Evolutionary conservation across 768 basidiomycete species (phyloP), one percentile per base, ranked within the genome.

Genomic region (Crassisporium funariophilum): DNA sequence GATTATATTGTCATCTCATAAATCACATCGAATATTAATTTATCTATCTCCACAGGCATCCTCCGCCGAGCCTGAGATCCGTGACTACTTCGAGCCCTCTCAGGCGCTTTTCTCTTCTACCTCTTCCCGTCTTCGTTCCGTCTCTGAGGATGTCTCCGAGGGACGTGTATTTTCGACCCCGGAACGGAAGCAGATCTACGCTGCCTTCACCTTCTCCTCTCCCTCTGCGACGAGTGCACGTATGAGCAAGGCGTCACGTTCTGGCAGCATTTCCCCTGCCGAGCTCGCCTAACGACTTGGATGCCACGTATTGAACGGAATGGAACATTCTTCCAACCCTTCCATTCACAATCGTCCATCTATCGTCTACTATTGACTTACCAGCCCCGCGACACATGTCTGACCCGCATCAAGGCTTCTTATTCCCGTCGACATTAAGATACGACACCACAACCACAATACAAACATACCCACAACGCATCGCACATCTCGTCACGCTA

Each of bases 131-230:
- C 42, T 50, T 35, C 46, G 52, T 44, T 54, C 57, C 23, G 53
- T 60, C 10, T 62, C 69, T 20, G 59, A 65, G 35, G 63, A 61
- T 21, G 56, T 56, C 15, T 42, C 62, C 3, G 69, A 67, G 36
- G 46, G 62, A 43, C 69, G 63, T 44, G 62, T 70, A n/a, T 82
- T 88, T 53, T 81, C 83, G 13, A 88, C 88, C 4, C 87, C 88
- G 4, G 84, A 90, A 58, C 81, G 86, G 57, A 82, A 83, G 59
- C 76, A 73, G 49, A 83, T 83, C 49, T 88, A 86, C 61, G 74
- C 85, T 16, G 76, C 86, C 4, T 91, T 91, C 61, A 90, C 88
- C 3, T 91, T 91, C 69, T 77, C 82, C 12, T 84, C 86, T 1
- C 88, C 88, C 5, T 84, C 84, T 1, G 81, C 79, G 8, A 72